Base-by-base conservation (phyloP, 2,329 filamentous ascomycete species). In the Paracamarosporium sp. region DNA sequence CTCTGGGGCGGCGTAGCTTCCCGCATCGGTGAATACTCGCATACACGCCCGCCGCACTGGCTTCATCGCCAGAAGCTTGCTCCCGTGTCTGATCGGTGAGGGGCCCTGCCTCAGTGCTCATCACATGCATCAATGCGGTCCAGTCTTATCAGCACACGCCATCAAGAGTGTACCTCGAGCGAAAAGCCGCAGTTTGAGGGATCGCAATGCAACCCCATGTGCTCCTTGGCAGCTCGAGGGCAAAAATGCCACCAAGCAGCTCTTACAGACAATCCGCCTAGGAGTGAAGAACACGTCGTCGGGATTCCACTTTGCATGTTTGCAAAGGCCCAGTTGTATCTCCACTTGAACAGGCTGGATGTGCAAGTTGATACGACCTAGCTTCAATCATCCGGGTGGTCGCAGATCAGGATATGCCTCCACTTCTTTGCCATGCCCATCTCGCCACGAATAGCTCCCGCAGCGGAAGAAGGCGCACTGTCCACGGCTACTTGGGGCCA, bases 11-110 rank as follows among this genome's bases (percentile, higher is more conserved):
- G 56, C 48, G 43, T 50, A 41, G 33, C 38, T 54, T 60, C 59
- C 63, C 57, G 54, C 58, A 63, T 62, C 60, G 54, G 59, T 64
- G 41, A 47, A 50, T 38, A 30, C 38, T 53, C 59, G 61, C 60
- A 59, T 52, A 57, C 53, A 43, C 30, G 20, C 15, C 28, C 51
- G 55, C 45, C 35, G 36, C n/a, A 30, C 31, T 57, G 20, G 45
- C 38, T 50, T 30, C 31, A 48, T 22, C 41, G 27, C 45, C 13
- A 31, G 20, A 13, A 17, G 47, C 43, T 13, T 55, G 22, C 20
- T 27, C 28, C 20, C 17, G 28, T 47, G 27, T 40, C 20, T 51
- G 41, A 63, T 61, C 56, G 58, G 60, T 63, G 31, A 50, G 40
- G 17, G 22, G 22, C 31, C 15, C 28, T 33, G 24, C 17, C 20